Evolutionary conservation across 768 basidiomycete species (phyloP).

Genomic region (Tricholoma bakamatsutake): DNA sequence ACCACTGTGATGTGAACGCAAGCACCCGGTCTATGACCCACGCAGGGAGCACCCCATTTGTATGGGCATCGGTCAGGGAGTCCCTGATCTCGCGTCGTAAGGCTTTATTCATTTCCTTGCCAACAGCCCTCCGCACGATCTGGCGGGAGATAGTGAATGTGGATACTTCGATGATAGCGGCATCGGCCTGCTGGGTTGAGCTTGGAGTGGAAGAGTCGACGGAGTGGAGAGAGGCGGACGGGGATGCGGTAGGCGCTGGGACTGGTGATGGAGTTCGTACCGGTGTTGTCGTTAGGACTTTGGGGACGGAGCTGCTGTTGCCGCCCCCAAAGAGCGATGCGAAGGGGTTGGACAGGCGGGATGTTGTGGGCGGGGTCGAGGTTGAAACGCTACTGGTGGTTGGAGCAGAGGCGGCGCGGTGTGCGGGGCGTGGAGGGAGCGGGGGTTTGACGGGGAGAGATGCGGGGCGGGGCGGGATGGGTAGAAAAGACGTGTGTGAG

Average conservation of each 20-base stretch:
- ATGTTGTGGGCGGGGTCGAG: constrained; percentile 13
- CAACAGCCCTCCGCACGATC: constrained; percentile 49
- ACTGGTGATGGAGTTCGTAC: not conserved
- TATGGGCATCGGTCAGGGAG: constrained; percentile 28
- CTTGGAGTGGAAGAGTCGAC: constrained; percentile 20
- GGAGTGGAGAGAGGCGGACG: constrained; percentile 27
- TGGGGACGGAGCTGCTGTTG: constrained; percentile 23
- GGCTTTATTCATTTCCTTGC: constrained; percentile 45
- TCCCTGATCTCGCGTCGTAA: constrained; percentile 53
- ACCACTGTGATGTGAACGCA: constrained; percentile 46
- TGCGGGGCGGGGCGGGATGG: constrained; percentile 42
- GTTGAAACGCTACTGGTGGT: constrained; percentile 10
- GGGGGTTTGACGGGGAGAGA: constrained; percentile 26
- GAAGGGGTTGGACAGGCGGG: constrained; percentile 68
- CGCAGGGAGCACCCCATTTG: constrained; percentile 25
- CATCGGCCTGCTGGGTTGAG: constrained; percentile 19
- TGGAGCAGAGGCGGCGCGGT: constrained; percentile 17
- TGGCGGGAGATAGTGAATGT: constrained; percentile 52
- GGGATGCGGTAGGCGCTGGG: constrained; percentile 25
- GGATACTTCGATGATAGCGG: constrained; percentile 43
- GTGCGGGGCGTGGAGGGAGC: constrained; percentile 33
- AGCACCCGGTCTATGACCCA: constrained; percentile 61
- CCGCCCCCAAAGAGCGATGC: constrained; percentile 67
- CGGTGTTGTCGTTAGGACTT: constrained; percentile 16
- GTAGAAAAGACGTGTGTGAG: constrained; percentile 36